phyloP scores from a whole-genome alignment of 768 basidiomycete species.

The Tricholoma sp. region DNA sequence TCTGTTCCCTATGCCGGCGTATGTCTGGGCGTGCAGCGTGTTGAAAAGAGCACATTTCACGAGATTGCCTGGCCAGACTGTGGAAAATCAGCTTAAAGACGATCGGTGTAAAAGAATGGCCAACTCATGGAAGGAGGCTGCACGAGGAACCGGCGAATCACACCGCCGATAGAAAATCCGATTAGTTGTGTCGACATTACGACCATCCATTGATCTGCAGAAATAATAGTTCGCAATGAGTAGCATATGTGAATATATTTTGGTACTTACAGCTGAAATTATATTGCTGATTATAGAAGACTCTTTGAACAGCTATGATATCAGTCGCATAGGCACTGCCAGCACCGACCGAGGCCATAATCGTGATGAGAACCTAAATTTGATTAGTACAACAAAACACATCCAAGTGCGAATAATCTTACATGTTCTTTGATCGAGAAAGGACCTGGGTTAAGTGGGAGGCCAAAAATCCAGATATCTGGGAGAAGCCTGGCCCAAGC shows the following conservation, averaged over 20 bases:
- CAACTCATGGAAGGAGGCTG: slow-evolving; percentile 60
- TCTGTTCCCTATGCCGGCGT: slow-evolving; percentile 58
- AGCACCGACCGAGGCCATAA: slow-evolving; percentile 27
- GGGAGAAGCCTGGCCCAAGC: slow-evolving; percentile 54
- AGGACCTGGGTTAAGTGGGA: slow-evolving; percentile 58
- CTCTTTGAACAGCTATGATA: slow-evolving; percentile 70
- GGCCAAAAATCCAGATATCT: slow-evolving; percentile 46
- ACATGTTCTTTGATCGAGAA: slow-evolving; percentile 77
- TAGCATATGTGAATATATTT: too few relatives aligned
- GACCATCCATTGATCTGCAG: slow-evolving; percentile 69
- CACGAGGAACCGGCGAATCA: slow-evolving; percentile 73
- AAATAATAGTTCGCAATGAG: too few relatives aligned
- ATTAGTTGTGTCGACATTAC: slow-evolving; percentile 75
- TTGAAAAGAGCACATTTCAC: slow-evolving; percentile 76
- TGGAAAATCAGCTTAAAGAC: too few relatives aligned
- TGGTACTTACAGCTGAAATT: slow-evolving; percentile 51
- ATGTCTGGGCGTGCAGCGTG: slow-evolving; percentile 70
- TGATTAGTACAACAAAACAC: slow-evolving; percentile 14
- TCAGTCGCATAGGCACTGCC: slow-evolving; percentile 71
- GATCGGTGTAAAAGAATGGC: too few relatives aligned
- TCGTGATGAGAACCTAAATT: too few relatives aligned
- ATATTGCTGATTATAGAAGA: slow-evolving; percentile 65
- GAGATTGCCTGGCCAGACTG: slow-evolving; percentile 68
- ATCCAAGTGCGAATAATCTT: slow-evolving; percentile 15
- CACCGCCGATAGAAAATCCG: slow-evolving; percentile 75